Evolutionary conservation across 2,329 filamentous ascomycete genomes (phyloP).

Genomic region (Phialophora tarda): DNA sequence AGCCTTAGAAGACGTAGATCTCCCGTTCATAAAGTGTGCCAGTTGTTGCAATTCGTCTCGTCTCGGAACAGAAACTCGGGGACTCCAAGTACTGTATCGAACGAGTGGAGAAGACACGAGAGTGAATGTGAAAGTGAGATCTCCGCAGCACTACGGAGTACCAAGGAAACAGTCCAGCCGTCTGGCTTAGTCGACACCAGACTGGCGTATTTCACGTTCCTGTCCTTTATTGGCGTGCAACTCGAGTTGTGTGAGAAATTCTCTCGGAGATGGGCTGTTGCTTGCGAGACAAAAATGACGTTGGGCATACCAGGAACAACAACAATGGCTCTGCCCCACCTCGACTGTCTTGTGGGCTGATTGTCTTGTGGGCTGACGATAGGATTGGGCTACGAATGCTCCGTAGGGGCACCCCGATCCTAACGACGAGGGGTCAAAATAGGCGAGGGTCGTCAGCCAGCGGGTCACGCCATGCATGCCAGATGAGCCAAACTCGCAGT

Average conservation of each 20-base stretch:
- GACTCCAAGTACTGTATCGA: not conserved
- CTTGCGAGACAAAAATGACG: slow-evolving; percentile 3
- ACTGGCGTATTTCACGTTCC: not conserved
- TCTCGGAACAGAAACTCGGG: not conserved
- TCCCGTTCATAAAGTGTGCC: not conserved
- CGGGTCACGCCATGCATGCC: not conserved
- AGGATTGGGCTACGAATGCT: not conserved
- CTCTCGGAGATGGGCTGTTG: not conserved
- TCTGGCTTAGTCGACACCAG: not conserved
- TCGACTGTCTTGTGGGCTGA: not conserved
- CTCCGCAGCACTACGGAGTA: not conserved
- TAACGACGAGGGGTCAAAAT: not conserved
- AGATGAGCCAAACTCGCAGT: not conserved
- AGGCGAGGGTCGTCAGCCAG: not conserved
- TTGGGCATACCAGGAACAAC: slow-evolving; percentile 10
- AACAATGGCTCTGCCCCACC: slow-evolving; percentile 1
- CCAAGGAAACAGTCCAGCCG: not conserved
- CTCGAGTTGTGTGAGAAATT: not conserved
- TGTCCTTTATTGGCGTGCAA: not conserved
- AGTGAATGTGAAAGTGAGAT: not conserved
- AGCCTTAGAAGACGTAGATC: not conserved
- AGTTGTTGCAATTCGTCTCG: not conserved
- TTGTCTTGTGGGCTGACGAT: not conserved
- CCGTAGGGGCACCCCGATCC: no score
- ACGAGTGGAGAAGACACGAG: not conserved